Base-by-base conservation (phyloP, 768 basidiomycete genomes). In the Suillus variegatus region DNA sequence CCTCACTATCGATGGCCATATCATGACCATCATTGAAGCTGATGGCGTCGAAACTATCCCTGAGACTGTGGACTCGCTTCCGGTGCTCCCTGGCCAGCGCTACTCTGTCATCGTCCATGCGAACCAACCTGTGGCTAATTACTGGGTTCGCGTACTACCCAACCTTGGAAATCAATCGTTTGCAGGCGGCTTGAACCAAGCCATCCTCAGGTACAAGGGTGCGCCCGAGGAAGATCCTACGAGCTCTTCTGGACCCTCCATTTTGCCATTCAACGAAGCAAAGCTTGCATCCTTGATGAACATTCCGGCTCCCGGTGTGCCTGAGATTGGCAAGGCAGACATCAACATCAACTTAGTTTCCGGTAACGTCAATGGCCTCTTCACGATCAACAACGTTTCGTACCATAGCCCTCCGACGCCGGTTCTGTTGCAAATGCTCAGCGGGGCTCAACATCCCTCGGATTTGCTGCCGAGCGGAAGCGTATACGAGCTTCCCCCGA, bases 351-450 rank as follows among this genome's bases (percentile, higher is more conserved):
- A 66, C 51, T 68, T 77, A 32, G 62, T 72, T 16, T 61, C 71
- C 12, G 66, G 69, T n/a, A 66, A 64, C 49, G 58, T 64, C 40
- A 68, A 35, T 36, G 35, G 54, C 6, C 54, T 52, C 12, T 74
- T 76, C 63, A 66, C 44, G 22, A 38, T 80, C 52, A 83, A 83
- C 62, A 72, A 70, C 14, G 68, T 67, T 55, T 68, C 73, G 35
- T 86, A 76, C 69, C 58, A 68, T 3, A 71, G 77, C 1, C 86
- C 86, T 0, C 76, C 78, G 0, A 74, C 81, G 0, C 87, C 88
- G 0, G 82, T 86, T 14, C 78, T 89, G 13, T 80, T 88, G 14
- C 88, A 89, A 67, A 84, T 88, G 46, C 70, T 89, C 43, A 86
- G 83, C 57, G 88, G 88, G 0, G 82, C 82, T 10, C 75, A 75